Evolutionary conservation across 176 grass and related monocot species (phyloP).

Genomic region (Phragmites australis): DNA sequence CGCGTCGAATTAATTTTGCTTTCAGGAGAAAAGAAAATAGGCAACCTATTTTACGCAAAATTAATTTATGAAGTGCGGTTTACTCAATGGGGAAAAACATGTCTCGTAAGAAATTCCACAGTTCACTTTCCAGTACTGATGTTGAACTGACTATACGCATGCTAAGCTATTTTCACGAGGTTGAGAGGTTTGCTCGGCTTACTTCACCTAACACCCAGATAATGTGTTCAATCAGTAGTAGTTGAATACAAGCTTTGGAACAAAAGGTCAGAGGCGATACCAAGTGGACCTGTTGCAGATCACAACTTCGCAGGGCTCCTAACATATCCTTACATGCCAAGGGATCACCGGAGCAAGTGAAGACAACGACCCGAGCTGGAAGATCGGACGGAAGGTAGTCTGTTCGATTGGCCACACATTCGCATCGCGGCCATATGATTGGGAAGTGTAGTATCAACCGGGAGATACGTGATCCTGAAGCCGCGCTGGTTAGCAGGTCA

Average conservation of each 20-base stretch:
- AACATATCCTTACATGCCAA: conserved; percentile 48
- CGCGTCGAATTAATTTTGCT: neutral
- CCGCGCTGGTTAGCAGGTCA: conserved; percentile 44
- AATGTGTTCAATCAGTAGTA: conserved; percentile 44
- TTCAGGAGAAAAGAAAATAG: neutral
- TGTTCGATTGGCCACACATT: conserved; percentile 39
- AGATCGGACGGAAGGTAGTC: conserved; percentile 8
- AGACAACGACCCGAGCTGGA: conserved; percentile 37
- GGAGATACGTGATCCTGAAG: conserved; percentile 31
- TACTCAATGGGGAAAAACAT: conserved; percentile 24
- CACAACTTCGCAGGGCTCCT: conserved; percentile 40
- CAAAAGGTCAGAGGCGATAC: conserved; percentile 42
- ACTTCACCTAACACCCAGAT: conserved; percentile 26
- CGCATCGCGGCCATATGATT: conserved; percentile 20
- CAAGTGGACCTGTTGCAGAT: conserved; percentile 33
- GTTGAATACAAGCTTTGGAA: conserved; percentile 40
- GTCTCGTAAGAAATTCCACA: neutral
- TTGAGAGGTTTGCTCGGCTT: neutral
- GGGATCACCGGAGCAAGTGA: conserved; percentile 39
- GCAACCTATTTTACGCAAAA: neutral
- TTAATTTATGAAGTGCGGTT: neutral
- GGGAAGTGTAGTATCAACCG: neutral
- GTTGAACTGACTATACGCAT: neutral
- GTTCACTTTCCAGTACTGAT: conserved; percentile 5
- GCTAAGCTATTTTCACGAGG: neutral